Evolutionary conservation across 2,329 filamentous ascomycete genomes (phyloP), one percentile per base, ranked within the genome.

Genomic region (Gnomoniopsis sp.): DNA sequence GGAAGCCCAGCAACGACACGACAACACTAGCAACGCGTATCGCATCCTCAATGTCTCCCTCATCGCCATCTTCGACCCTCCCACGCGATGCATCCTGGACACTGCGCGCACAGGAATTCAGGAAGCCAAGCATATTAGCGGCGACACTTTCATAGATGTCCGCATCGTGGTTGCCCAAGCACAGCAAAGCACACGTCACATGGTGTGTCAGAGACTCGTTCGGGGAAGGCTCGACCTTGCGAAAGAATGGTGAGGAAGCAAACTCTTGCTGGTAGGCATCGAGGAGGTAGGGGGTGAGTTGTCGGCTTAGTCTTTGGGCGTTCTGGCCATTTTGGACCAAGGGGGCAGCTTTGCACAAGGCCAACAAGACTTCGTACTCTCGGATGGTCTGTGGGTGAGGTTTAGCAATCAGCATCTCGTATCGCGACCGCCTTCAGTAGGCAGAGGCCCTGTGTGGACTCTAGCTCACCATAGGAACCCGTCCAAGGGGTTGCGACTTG

Each of bases 291-390:
- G 88, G 89, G 8, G 87, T 83, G 44, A 99, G 77, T 65, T 96
- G 92, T 36, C 82, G 79, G n/a, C 88, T 84, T 43, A 99, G 84
- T 67, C 86, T 88, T 67, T 90, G 85, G 30, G 92, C 93, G 69
- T 89, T 88, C 61, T 90, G 85, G 46, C 78, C 73, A 49, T 85
- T 87, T 54, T 87, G 81, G 26, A 98, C 81, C 23, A 86, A 82
- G 3, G 91, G 88, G 3, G 93, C 91, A 55, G 93, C 91, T 75
- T 93, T 93, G 79, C 93, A 98, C 26, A 99, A 81, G 47, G 95
- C 91, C 26, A 98, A 77, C 26, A 99, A 82, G 55, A 96, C 90
- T 72, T 99, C 93, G 65, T 96, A 88, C 78, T 99, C 96, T 68
- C 90, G 88, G 55, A 93, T 86, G 55, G 88, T 90, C 91, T 96